phyloP scores from a whole-genome alignment of 331 rosid species.

The Rosa hybrid region DNA sequence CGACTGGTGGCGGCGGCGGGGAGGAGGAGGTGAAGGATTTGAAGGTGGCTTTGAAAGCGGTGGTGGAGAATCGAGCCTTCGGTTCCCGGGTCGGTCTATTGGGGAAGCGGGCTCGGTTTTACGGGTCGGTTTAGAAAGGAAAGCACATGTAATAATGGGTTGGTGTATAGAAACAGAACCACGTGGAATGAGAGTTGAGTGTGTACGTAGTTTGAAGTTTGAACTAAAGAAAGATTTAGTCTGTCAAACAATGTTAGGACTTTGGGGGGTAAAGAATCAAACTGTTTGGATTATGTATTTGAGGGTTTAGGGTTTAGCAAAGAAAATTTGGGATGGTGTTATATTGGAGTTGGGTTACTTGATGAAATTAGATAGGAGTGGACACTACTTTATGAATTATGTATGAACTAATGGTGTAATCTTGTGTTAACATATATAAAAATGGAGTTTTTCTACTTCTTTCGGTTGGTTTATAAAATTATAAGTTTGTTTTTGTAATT shows the following conservation, averaged over 20 bases:
- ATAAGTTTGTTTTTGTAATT: too few relatives aligned
- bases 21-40: constrained; percentile 42
- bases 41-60: constrained; percentile 78
- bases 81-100: constrained; percentile 36
- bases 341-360: background rate
- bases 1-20: constrained; percentile 33
- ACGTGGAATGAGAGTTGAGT: background rate
- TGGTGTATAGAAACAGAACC: background rate
- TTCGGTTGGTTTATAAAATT: too few relatives aligned
- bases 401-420: background rate
- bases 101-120: constrained; percentile 52
- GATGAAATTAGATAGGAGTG: background rate
- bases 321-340: background rate
- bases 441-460: too few relatives aligned
- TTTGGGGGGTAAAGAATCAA: background rate
- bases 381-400: background rate
- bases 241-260: background rate
- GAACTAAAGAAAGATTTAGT: background rate
- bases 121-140: constrained; percentile 14
- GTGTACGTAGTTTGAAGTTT: background rate
- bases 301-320: background rate
- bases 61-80: constrained; percentile 67
- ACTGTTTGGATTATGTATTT: background rate
- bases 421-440: background rate
- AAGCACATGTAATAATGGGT: background rate